Evolutionary conservation across 2,329 filamentous ascomycete genomes (phyloP).

Genomic region (Colletotrichum australisinense): DNA sequence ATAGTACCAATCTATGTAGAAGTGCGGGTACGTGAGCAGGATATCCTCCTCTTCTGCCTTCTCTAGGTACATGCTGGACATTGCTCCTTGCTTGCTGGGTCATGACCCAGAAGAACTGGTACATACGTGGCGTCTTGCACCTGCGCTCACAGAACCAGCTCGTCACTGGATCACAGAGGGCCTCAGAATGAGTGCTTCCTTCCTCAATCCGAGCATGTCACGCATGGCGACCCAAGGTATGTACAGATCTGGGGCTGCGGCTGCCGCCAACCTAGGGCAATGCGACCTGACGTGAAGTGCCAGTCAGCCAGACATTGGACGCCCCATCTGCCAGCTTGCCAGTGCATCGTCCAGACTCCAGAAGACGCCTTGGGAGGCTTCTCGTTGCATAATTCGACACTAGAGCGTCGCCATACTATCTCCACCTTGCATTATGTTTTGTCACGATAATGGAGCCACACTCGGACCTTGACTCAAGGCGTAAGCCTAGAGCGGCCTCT

Average conservation of each 20-base stretch:
- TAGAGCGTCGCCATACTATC: slow-evolving; percentile 10
- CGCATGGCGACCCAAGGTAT: slow-evolving; percentile 1
- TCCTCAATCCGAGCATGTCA: neutral
- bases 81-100: neutral
- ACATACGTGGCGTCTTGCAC: slow-evolving; percentile 12
- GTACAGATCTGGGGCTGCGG: neutral
- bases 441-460: slow-evolving; percentile 11
- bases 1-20: neutral
- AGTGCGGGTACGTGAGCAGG: neutral
- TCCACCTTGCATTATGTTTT: slow-evolving; percentile 2
- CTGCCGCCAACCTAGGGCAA: neutral
- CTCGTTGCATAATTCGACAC: slow-evolving; percentile 4
- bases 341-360: neutral
- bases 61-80: neutral
- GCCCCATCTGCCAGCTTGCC: slow-evolving; percentile 1
- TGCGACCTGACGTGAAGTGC: slow-evolving; percentile 5
- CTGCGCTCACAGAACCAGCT: neutral
- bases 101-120: neutral
- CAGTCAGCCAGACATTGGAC: slow-evolving; percentile 16
- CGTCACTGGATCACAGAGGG: slow-evolving; percentile 16
- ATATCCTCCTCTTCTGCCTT: neutral
- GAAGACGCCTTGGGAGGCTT: too few relatives aligned
- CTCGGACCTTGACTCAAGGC: slow-evolving; percentile 11
- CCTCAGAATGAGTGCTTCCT: neutral
- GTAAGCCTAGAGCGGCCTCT: neutral